Base-by-base conservation (phyloP, 345 rosid genomes). In the Sisymbrium irio region DNA sequence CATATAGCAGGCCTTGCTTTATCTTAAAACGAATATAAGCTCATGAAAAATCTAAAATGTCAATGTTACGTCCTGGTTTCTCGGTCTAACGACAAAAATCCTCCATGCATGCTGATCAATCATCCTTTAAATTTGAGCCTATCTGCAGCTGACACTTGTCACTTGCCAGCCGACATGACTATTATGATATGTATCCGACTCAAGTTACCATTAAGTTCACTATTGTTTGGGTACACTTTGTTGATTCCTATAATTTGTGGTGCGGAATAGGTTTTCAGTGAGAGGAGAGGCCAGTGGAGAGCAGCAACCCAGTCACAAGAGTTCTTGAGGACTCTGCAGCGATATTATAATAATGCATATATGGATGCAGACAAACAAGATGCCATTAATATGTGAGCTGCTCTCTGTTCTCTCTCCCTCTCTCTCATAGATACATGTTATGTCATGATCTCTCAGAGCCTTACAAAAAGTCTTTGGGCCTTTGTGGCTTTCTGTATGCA, bases 251-350 rank as follows among this genome's bases (percentile, higher is more conserved):
- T 40, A 61, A 44, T 33, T 54, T 76, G 13, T 66, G 71, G 72
- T 45, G 67, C 28, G 68, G 7, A 79, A 65, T 77, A 96, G 99
- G 89, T 96, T 80, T 96, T 96, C 77, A 88, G 91, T 55, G 85
- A 85, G 84, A 90, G 89, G 82, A 83, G 98, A 72, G 99, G 99
- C 61, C 98, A 96, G 81, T 96, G 98, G 99, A 96, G 73, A 83
- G 97, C 99, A 20, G 94, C 99, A 75, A 90, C 90, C 39, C 99
- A 96, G 84, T 96, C 99, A 50, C 98, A 92, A 77, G 99, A 96
- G 83, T 96, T 96, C 80, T 90, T 96, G 78, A 86, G 97, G 83
- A 90, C 97, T 73, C 87, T 96, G 65, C 98, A 96, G 74, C 91
- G 99, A 35, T 92, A 96, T 76, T 92, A 96, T 73, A 96, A 83